Evolutionary conservation across 495 filamentous ascomycete genomes (phyloP).

Genomic region (Penicillium longicatenatum): DNA sequence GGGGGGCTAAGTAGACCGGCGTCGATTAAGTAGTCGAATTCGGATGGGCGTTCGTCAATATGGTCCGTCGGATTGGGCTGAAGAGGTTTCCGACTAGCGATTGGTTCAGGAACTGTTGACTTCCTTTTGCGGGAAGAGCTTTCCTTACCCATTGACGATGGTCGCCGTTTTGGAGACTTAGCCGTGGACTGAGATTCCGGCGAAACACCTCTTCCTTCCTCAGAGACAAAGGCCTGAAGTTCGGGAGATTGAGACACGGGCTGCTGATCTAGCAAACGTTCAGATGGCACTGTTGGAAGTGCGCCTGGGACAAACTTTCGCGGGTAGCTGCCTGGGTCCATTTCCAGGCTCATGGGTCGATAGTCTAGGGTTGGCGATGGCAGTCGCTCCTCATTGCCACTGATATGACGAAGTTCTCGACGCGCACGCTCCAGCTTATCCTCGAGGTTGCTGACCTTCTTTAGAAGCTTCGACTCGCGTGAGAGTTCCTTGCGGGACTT

Average conservation of each 20-base stretch:
- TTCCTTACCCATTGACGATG: constrained; percentile 34
- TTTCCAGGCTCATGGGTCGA: constrained; percentile 29
- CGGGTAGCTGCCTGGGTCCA: constrained; percentile 41
- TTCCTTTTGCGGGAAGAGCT: constrained; percentile 47
- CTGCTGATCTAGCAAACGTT: constrained; percentile 50
- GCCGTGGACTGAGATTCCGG: constrained; percentile 9
- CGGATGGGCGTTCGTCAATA: constrained; percentile 12
- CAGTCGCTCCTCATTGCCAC: constrained; percentile 43
- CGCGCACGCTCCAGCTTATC: constrained; percentile 60
- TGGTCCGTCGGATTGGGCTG: constrained; percentile 21
- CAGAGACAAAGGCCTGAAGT: constrained; percentile 15
- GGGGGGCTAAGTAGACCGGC: constrained; percentile 23
- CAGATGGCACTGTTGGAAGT: constrained; percentile 61
- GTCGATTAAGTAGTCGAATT: constrained; percentile 19
- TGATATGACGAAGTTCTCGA: constrained; percentile 55
- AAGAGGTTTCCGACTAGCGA: constrained; percentile 24
- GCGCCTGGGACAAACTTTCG: constrained; percentile 55
- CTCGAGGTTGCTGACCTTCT: constrained; percentile 68
- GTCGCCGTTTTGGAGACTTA: constrained; percentile 24
- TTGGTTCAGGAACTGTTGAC: constrained; percentile 39
- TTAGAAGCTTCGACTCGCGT: constrained; percentile 62
- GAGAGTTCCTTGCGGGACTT: constrained; percentile 62
- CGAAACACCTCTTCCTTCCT: constrained; percentile 18
- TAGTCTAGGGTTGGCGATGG: constrained; percentile 23
- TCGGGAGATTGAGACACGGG: constrained; percentile 13